phyloP scores from a whole-genome alignment of 257 asterid species.

The Solanum chiquidenum region DNA sequence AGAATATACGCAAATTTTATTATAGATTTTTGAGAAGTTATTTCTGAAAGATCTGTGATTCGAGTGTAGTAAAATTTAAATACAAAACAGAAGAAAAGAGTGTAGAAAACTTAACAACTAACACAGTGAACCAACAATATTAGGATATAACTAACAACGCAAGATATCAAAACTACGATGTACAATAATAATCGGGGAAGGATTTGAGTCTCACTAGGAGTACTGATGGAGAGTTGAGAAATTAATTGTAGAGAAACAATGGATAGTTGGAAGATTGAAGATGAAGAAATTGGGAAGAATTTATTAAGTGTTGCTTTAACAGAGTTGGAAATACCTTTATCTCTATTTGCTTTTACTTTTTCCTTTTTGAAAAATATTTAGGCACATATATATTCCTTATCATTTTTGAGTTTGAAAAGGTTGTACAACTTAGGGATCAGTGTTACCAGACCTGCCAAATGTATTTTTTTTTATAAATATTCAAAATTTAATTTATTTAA shows the following conservation, averaged over 20 bases:
- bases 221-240: no score
- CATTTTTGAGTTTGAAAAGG: neutral
- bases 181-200: neutral
- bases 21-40: fast-evolving
- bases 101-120: no score
- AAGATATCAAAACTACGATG: no score
- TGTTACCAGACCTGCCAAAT: neutral
- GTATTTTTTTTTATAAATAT: neutral
- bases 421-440: neutral
- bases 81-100: no score
- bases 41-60: fast-evolving
- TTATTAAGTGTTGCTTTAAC: neutral
- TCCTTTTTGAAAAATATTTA: neutral
- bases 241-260: neutral
- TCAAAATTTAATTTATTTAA: neutral
- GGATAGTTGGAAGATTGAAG: neutral
- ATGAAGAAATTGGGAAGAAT: neutral
- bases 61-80: no score
- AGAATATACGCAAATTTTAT: no score
- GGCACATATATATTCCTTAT: neutral
- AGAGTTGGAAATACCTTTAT: neutral
- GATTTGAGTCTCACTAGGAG: neutral
- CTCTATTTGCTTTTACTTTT: neutral
- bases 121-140: neutral
- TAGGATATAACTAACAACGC: neutral